Evolutionary conservation across 1,284 basidiomycete genomes (phyloP).

Genomic region (Ganoderma lingzhi): DNA sequence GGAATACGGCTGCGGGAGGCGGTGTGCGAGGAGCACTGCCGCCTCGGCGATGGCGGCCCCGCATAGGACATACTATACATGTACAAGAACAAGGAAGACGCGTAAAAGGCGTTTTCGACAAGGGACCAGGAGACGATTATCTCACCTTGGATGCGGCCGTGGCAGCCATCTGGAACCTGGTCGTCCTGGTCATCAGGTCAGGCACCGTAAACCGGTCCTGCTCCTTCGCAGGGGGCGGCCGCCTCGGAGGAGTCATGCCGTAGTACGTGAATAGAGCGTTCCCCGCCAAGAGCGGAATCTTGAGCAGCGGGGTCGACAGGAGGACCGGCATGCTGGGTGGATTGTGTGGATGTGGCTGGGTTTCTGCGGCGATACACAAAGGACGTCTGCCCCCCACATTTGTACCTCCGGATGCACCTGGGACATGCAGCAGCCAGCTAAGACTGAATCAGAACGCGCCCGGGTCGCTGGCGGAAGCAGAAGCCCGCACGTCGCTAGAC

Average conservation of each 20-base stretch:
- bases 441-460: background rate
- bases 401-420: background rate
- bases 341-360: background rate
- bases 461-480: background rate
- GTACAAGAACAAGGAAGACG: background rate
- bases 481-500: background rate
- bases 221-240: background rate
- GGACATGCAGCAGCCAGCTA: background rate
- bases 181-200: slow-evolving; percentile 3
- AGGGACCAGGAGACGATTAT: background rate
- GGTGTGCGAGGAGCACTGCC: slow-evolving; percentile 11
- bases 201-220: background rate
- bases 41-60: slow-evolving; percentile 14
- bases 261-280: background rate
- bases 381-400: background rate
- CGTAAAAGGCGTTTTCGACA: background rate
- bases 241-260: slow-evolving; percentile 7
- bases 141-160: slow-evolving; percentile 2
- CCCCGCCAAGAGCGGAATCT: background rate
- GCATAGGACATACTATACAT: slow-evolving; percentile 8
- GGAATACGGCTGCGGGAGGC: slow-evolving; percentile 4
- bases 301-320: slow-evolving; percentile 1
- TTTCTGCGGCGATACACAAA: background rate
- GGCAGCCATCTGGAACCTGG: background rate
- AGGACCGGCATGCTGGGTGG: background rate